Conservation (phyloP, 2,329 filamentous ascomycete species). For the Ophiostoma australiae region DNA sequence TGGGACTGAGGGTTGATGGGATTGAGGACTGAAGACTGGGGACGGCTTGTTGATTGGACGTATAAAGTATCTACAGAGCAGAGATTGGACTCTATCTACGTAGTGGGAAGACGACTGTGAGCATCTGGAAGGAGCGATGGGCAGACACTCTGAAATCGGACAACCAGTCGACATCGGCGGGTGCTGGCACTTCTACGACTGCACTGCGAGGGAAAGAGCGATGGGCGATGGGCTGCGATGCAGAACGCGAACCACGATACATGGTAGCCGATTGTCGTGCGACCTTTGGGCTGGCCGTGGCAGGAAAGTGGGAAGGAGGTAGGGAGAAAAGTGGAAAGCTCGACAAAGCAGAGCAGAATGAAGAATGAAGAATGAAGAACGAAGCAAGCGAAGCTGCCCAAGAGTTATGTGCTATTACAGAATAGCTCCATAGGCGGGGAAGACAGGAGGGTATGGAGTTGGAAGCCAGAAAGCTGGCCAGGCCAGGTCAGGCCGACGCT, state of each 20-base stretch:
- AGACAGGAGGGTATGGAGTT: background rate
- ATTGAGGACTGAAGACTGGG: no score
- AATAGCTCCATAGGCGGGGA: background rate
- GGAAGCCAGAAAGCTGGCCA: background rate
- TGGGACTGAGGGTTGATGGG: background rate
- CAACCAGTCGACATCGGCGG: no score
- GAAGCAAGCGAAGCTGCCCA: background rate
- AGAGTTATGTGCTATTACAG: no score
- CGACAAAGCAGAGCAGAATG: background rate
- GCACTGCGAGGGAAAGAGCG: background rate
- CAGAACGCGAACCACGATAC: background rate
- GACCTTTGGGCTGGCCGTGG: background rate
- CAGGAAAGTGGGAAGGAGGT: background rate
- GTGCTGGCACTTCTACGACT: no score
- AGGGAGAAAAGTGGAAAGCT: background rate
- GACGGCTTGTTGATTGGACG: no score
- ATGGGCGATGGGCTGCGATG: background rate
- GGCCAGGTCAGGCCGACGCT: background rate
- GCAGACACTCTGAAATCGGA: no score
- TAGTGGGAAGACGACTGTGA: no score
- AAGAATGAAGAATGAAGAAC: no score
- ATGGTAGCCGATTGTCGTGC: background rate
- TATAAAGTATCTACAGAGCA: no score
- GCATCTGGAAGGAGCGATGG: no score
- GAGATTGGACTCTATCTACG: no score